A percentile compares a stretch with the other conserved stretches of the same genome.
These are phyloP conservation scores for Clohesyomyces aquaticus DNA, from an alignment of 495 filamentous ascomycete species.

Conservation along the genomic window DNA sequence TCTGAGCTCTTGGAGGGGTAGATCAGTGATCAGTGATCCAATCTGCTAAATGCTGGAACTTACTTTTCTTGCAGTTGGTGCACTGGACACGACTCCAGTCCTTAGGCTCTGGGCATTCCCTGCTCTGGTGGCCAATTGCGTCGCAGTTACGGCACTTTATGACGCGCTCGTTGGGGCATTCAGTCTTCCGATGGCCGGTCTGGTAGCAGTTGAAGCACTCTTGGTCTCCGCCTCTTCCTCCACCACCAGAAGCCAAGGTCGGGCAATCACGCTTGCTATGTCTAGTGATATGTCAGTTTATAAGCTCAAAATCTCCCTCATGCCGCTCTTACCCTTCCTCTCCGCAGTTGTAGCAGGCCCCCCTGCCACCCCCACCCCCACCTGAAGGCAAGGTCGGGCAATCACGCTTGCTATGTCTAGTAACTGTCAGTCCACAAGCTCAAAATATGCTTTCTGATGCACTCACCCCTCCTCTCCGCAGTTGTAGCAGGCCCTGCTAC, in stretches of 20 bases:
- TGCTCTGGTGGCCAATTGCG: slow-evolving; percentile 63
- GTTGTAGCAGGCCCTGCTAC: slow-evolving; percentile 59
- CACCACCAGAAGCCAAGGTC: slow-evolving; percentile 62
- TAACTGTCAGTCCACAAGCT: neutral
- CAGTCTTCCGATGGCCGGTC: slow-evolving; percentile 57
- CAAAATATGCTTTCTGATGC: neutral
- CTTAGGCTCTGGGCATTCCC: slow-evolving; percentile 35
- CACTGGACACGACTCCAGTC: slow-evolving; percentile 39
- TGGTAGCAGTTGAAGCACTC: slow-evolving; percentile 50
- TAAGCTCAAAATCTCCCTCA: neutral
- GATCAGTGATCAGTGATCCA: neutral
- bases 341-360: slow-evolving; percentile 60
- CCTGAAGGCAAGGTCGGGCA: slow-evolving; percentile 68
- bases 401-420: slow-evolving; percentile 64
- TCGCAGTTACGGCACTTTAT: slow-evolving; percentile 75
- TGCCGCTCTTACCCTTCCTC: slow-evolving; percentile 31
- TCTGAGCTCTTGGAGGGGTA: neutral
- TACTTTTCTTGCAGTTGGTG: slow-evolving; percentile 46
- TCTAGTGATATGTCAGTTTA: slow-evolving; percentile 28
- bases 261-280: slow-evolving; percentile 71
- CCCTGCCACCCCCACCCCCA: slow-evolving; percentile 56
- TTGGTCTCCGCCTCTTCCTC: slow-evolving; percentile 66
- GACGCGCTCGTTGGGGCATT: slow-evolving; percentile 60
- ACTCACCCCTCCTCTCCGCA: slow-evolving; percentile 44
- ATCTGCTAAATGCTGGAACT: neutral